Percentiles rank a stretch among this genome's conserved stretches.
phyloP scores from a whole-genome alignment of 208 protist species.

The Trypanosoma mega region DNA sequence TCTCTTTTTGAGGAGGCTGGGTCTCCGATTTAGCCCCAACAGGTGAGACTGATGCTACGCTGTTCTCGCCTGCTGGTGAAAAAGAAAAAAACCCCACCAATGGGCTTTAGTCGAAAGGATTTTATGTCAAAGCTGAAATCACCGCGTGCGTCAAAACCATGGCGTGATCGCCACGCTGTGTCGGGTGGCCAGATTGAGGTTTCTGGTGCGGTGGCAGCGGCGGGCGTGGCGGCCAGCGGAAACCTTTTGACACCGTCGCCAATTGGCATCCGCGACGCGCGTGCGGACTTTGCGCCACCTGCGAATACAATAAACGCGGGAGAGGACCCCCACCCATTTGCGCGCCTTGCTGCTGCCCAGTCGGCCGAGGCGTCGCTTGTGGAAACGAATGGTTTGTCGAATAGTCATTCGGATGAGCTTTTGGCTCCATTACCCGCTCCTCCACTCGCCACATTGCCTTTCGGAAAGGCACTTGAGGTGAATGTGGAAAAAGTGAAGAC shows the following conservation, averaged over 20 bases:
- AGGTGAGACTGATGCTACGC: conserved; percentile 32
- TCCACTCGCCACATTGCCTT: conserved; percentile 50
- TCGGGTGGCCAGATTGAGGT: conserved; percentile 68
- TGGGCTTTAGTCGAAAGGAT: conserved; percentile 67
- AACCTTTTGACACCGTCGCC: conserved; percentile 44
- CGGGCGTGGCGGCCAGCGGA: conserved; percentile 38
- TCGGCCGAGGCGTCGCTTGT: not conserved
- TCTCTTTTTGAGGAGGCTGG: too few relatives aligned
- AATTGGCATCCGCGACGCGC: conserved; percentile 61
- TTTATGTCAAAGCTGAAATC: conserved; percentile 74
- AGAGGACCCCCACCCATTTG: too few relatives aligned
- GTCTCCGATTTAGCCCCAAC: conserved; percentile 4
- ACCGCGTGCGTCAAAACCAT: conserved; percentile 81
- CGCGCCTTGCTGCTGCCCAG: conserved; percentile 3
- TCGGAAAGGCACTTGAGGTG: conserved; percentile 75
- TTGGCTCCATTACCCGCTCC: not conserved
- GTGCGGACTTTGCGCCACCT: conserved; percentile 14
- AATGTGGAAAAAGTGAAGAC: conserved; percentile 70
- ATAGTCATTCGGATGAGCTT: too few relatives aligned
- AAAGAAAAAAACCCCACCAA: conserved; percentile 33
- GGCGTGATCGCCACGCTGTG: conserved; percentile 51
- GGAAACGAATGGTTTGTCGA: not conserved
- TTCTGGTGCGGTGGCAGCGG: conserved; percentile 36
- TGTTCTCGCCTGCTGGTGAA: conserved; percentile 31
- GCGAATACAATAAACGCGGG: too few relatives aligned